These are phyloP conservation scores for Acacia crassicarpa DNA, from an alignment of 306 rosid species.

Conservation along the genomic window DNA sequence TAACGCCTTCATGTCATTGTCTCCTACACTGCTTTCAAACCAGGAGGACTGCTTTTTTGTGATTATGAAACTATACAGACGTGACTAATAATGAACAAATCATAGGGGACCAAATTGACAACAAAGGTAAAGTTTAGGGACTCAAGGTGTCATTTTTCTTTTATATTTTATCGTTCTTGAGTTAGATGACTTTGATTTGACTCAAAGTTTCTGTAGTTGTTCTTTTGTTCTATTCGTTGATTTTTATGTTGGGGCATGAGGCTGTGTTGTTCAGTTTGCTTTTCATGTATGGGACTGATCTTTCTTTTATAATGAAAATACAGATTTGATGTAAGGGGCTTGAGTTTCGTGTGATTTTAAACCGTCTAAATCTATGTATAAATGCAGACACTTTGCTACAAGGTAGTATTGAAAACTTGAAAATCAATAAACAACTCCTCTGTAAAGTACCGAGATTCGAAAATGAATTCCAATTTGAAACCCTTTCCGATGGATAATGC, in stretches of 20 bases:
- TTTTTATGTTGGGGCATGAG: background rate
- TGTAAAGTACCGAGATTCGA: background rate
- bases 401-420: background rate
- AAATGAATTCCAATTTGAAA: background rate
- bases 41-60: too few species aligned
- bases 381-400: background rate
- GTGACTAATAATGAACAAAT: background rate
- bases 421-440: too few species aligned
- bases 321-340: too few species aligned
- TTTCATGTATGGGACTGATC: background rate
- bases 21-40: background rate
- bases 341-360: background rate
- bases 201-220: background rate
- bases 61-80: background rate
- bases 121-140: background rate
- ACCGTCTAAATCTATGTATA: background rate
- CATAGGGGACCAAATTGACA: background rate
- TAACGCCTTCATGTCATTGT: background rate
- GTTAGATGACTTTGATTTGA: background rate
- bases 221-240: background rate
- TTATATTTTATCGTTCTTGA: too few species aligned
- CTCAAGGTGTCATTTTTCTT: too few species aligned
- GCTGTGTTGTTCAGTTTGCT: background rate
- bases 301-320: too few species aligned
- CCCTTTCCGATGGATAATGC: background rate